These are phyloP conservation scores for Pythium sukuiense DNA, from an alignment of 352 stramenopile species.

Conservation along the genomic window DNA sequence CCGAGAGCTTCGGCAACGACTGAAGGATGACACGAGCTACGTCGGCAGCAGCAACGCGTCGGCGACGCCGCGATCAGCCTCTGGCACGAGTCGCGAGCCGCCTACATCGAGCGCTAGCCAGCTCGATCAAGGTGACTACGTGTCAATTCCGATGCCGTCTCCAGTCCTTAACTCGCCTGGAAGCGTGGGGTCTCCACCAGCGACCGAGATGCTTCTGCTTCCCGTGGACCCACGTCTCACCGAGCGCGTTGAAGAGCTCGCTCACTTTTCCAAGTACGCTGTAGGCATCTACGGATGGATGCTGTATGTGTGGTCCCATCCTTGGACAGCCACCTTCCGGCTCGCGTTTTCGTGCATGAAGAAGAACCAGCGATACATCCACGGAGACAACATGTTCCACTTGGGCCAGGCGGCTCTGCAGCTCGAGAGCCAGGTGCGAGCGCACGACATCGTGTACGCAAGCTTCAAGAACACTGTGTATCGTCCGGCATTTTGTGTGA, in stretches of 20 bases:
- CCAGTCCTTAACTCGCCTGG: slow-evolving; percentile 4
- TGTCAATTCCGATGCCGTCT: slow-evolving; percentile 54
- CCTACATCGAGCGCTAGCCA: neutral
- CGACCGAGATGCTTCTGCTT: slow-evolving; percentile 38
- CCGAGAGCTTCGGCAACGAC: slow-evolving; percentile 46
- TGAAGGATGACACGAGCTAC: slow-evolving; percentile 28
- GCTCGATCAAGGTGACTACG: slow-evolving; percentile 29
- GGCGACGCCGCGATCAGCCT: slow-evolving; percentile 1
- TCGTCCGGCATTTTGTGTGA: slow-evolving; percentile 75
- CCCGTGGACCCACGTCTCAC: slow-evolving; percentile 49
- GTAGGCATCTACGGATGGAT: slow-evolving; percentile 90
- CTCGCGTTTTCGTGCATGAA: slow-evolving; percentile 79
- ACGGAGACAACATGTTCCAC: slow-evolving; percentile 87
- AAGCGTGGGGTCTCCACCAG: slow-evolving; percentile 24
- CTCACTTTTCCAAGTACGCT: slow-evolving; percentile 85
- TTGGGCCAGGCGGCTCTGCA: slow-evolving; percentile 77
- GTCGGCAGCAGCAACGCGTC: slow-evolving; percentile 16
- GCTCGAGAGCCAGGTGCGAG: slow-evolving; percentile 63
- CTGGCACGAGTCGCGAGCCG: neutral
- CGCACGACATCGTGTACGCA: slow-evolving; percentile 79
- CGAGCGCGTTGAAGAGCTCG: slow-evolving; percentile 56
- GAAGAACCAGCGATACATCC: slow-evolving; percentile 58
- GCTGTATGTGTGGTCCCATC: slow-evolving; percentile 89
- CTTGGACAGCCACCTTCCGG: slow-evolving; percentile 76
- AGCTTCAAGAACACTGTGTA: slow-evolving; percentile 84